Percentiles rank a stretch among this genome's conserved stretches.
Conservation (phyloP, 176 grass and related monocot species). For the Triticum monococcum region DNA sequence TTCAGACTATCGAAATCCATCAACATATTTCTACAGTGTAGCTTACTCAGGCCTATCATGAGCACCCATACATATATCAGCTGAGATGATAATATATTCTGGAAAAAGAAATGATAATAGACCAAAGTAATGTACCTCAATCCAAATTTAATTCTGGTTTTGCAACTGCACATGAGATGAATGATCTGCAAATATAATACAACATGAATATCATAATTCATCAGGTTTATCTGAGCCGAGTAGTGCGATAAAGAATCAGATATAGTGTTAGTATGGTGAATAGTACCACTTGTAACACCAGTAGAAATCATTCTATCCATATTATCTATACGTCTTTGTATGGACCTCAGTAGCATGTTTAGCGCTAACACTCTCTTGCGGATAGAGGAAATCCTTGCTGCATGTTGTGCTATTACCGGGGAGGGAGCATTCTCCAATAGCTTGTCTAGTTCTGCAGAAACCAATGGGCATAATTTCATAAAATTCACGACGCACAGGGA, state of each 20-base stretch:
- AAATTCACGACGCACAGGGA: background rate
- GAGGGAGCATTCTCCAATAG: constrained; percentile 79
- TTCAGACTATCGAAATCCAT: background rate
- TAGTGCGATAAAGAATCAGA: background rate
- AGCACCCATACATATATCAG: background rate
- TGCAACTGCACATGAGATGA: constrained; percentile 41
- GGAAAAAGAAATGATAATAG: background rate
- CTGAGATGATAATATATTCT: background rate
- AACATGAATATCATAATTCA: constrained; percentile 4
- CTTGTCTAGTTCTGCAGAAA: constrained; percentile 78
- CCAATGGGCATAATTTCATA: background rate
- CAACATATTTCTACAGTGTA: background rate
- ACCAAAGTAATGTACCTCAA: constrained; percentile 30
- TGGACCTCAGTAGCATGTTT: constrained; percentile 83
- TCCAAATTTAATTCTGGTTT: constrained; percentile 39
- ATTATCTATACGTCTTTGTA: constrained; percentile 85
- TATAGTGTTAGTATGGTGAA: background rate
- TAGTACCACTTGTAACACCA: constrained; percentile 55
- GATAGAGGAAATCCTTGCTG: constrained; percentile 74
- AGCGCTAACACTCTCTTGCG: constrained; percentile 73
- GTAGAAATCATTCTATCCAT: constrained; percentile 72
- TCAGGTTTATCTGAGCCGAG: background rate
- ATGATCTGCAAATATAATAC: constrained; percentile 32
- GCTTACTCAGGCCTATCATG: constrained; percentile 2
- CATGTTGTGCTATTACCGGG: constrained; percentile 65